phyloP scores from a whole-genome alignment of 805 yeast species.

The Metschnikowia drakensbergensis region DNA sequence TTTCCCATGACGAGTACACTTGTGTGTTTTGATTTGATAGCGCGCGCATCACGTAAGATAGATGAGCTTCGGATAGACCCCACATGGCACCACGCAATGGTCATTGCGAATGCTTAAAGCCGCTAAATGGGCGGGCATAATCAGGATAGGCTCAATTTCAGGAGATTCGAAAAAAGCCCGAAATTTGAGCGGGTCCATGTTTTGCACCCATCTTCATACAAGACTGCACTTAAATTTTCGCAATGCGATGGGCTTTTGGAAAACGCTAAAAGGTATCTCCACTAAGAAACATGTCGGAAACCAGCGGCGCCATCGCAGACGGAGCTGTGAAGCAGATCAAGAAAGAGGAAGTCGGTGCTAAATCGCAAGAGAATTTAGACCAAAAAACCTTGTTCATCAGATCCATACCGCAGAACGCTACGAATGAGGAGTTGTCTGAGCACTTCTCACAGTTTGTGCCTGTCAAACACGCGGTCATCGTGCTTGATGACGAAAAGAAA shows the following conservation, averaged over 20 bases:
- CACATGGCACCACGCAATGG: too few relatives aligned
- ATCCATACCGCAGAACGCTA: constrained; percentile 74
- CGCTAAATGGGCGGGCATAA: too few relatives aligned
- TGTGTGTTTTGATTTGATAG: constrained; percentile 5
- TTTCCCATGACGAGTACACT: constrained; percentile 4
- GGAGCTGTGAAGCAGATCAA: not conserved
- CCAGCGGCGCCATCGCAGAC: not conserved
- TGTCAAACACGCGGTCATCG: constrained; percentile 91
- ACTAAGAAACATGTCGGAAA: constrained; percentile 1
- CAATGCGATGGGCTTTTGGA: constrained; percentile 5
- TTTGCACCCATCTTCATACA: constrained; percentile 1
- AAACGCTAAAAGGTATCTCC: not conserved
- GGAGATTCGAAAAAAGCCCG: too few relatives aligned
- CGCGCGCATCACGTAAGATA: not conserved
- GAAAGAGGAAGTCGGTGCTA: not conserved
- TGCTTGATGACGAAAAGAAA: constrained; percentile 67
- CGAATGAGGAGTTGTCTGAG: constrained; percentile 75
- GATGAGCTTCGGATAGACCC: not conserved
- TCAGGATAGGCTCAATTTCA: too few relatives aligned
- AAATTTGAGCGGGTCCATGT: not conserved
- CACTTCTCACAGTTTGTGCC: constrained; percentile 92
- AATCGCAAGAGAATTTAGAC: constrained; percentile 37
- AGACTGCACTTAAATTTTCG: constrained; percentile 1
- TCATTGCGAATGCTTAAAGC: too few relatives aligned
- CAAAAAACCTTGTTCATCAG: constrained; percentile 78